Base-by-base conservation (phyloP, 352 stramenopile species). In the Blastocystis sp. region DNA sequence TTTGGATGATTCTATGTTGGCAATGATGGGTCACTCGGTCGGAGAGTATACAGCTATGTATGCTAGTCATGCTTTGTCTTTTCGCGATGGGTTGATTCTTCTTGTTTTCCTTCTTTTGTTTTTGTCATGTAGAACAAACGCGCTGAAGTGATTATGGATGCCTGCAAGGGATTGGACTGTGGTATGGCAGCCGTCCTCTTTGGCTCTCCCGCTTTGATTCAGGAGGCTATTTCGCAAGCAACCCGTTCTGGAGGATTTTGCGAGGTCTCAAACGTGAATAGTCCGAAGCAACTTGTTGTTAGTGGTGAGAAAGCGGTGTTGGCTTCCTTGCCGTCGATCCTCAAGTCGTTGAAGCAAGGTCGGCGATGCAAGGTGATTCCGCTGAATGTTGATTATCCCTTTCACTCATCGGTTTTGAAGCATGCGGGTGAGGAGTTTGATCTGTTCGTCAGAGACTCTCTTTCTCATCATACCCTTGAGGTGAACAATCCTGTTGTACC, bases 21-120 rank as follows among this genome's bases (percentile, higher is more conserved):
- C 27, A 32, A 29, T 51, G 7, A 27, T 14, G 6, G 63, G 63
- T 51, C 63, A 73, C 21, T 73, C 63, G 6, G 63, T 73, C 7
- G 63, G 63, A n/a, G 63, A 73, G 27, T 73, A 48, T 73, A 24
- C 42, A n/a, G 63, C 63, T n/a, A 11, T 53, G 34, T 73, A 73
- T 44, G 63, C 63, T 38, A 21, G 24, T 18, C 4, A 48, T 8
- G 4, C 14, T 4, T 6, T 73, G 21, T 54, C 36, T n/a, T 36
- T 73, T 16, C 63, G 48, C 21, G 63, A 73, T 51, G 42, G 63
- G 7, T n/a, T 32, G 16, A 11, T 73, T 27, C 21, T 73, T 3
- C n/a, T 73, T 3, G 63, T 73, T 14, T 4, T 16, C 42, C 8
- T 38, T 8, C n/a, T 4, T 6, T 27, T 32, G 2, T 4, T 42